phyloP scores from a whole-genome alignment of 331 rosid species.

The Malus hybrid region DNA sequence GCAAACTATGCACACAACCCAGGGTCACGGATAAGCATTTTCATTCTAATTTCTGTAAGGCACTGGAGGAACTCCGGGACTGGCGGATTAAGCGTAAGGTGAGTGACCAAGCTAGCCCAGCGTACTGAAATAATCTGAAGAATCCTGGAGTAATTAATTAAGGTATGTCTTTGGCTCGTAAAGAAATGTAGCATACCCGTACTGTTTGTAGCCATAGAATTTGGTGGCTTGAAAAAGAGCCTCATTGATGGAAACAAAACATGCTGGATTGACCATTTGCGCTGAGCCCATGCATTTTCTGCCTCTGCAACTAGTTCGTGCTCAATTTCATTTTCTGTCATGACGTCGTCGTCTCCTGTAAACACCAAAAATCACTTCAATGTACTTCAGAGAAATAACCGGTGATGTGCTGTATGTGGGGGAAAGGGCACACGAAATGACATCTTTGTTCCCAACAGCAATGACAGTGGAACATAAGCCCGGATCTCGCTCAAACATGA shows the following conservation, averaged over 20 bases:
- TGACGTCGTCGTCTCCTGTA: constrained; percentile 38
- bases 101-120: neutral
- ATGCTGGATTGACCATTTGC: constrained; percentile 88
- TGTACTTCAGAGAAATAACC: too few species aligned
- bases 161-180: too few species aligned
- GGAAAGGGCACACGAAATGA: neutral
- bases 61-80: too few species aligned
- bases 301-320: constrained; percentile 76
- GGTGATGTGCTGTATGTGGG: too few species aligned
- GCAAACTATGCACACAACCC: too few species aligned
- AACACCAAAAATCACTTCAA: constrained; percentile 4
- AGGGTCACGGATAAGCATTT: too few species aligned
- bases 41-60: too few species aligned
- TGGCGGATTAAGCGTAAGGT: neutral
- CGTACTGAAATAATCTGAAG: neutral
- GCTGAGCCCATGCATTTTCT: constrained; percentile 83
- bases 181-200: constrained; percentile 38
- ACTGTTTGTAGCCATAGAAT: constrained; percentile 69
- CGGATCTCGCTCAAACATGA: neutral
- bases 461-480: neutral
- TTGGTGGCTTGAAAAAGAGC: constrained; percentile 79
- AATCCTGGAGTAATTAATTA: neutral
- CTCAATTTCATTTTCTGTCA: constrained; percentile 32
- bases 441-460: neutral
- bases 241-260: constrained; percentile 79